Percentiles rank a stretch among this genome's conserved stretches.
Conservation (phyloP, 2,329 filamentous ascomycete genomes). For the Drechslerella coelobrocha region DNA sequence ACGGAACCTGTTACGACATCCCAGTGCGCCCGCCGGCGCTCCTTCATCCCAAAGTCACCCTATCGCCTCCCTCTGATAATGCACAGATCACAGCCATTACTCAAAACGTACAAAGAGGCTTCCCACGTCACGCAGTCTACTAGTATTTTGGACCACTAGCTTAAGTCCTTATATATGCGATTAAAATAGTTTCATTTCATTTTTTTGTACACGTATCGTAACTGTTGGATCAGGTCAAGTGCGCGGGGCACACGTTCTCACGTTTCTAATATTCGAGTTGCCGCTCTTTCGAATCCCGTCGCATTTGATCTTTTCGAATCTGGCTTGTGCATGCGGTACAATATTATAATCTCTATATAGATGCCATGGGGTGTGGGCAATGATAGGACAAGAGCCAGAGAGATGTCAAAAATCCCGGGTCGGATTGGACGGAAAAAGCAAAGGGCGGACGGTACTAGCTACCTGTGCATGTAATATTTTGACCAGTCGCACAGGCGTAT, state of each 20-base stretch:
- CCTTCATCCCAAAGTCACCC: neutral
- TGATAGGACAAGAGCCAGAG: slow-evolving; percentile 33
- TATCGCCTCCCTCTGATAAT: neutral
- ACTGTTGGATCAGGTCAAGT: neutral
- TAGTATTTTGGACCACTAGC: neutral
- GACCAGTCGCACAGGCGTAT: slow-evolving; percentile 37
- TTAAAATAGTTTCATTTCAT: neutral
- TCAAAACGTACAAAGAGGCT: neutral
- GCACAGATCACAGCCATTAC: neutral
- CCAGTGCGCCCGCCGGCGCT: slow-evolving; percentile 1
- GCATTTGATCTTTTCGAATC: neutral
- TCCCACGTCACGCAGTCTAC: neutral
- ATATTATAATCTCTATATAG: slow-evolving; percentile 24
- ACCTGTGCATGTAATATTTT: slow-evolving; percentile 14
- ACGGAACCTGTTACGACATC: slow-evolving; percentile 3
- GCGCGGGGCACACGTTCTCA: neutral
- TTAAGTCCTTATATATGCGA: neutral
- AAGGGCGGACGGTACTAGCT: neutral
- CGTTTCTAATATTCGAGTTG: neutral
- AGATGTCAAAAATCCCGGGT: slow-evolving; percentile 25
- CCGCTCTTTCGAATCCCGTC: neutral
- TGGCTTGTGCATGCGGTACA: neutral
- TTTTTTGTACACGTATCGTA: neutral
- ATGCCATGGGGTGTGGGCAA: slow-evolving; percentile 42
- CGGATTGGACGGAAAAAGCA: slow-evolving; percentile 25